A percentile compares a stretch with the other conserved stretches of the same genome.
Conservation (phyloP, 2,329 filamentous ascomycete species). For the Coniochaeta pulveracea region DNA sequence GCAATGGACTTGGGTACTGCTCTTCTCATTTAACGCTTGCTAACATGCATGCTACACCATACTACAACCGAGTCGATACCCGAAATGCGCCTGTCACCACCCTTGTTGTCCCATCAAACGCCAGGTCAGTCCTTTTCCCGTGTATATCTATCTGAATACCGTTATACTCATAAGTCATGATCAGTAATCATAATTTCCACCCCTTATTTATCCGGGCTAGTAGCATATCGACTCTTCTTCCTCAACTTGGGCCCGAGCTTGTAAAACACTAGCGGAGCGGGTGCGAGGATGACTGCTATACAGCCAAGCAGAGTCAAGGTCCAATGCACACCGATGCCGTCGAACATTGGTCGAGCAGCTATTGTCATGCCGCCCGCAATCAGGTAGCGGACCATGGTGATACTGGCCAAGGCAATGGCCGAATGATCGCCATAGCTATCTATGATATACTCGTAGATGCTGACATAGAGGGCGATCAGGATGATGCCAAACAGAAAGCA, state of each 20-base stretch:
- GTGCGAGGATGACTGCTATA: slow-evolving; percentile 18
- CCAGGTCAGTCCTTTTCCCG: too few relatives aligned
- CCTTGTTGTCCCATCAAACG: too few relatives aligned
- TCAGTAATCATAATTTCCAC: too few relatives aligned
- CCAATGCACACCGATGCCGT: slow-evolving; percentile 20
- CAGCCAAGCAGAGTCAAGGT: slow-evolving; percentile 20
- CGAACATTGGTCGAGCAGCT: slow-evolving; percentile 25
- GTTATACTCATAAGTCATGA: too few relatives aligned
- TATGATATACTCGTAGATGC: slow-evolving; percentile 45
- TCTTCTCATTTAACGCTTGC: too few relatives aligned
- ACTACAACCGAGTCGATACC: too few relatives aligned
- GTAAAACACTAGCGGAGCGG: slow-evolving; percentile 23
- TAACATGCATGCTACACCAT: too few relatives aligned
- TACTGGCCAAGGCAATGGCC: slow-evolving; percentile 21
- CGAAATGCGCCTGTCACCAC: too few relatives aligned
- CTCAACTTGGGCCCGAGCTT: slow-evolving; percentile 15
- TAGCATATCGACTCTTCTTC: slow-evolving; percentile 10
- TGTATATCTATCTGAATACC: too few relatives aligned
- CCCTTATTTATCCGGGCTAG: not conserved
- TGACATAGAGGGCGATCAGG: slow-evolving; percentile 36
- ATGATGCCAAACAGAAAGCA: slow-evolving; percentile 41
- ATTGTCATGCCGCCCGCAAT: slow-evolving; percentile 27
- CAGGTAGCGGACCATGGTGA: slow-evolving; percentile 19
- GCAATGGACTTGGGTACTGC: too few relatives aligned
- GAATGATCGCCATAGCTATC: slow-evolving; percentile 42